A percentile compares a stretch with the other conserved stretches of the same genome.
Conservation (phyloP, 345 rosid species). For the Hibiscus mutabilis region DNA sequence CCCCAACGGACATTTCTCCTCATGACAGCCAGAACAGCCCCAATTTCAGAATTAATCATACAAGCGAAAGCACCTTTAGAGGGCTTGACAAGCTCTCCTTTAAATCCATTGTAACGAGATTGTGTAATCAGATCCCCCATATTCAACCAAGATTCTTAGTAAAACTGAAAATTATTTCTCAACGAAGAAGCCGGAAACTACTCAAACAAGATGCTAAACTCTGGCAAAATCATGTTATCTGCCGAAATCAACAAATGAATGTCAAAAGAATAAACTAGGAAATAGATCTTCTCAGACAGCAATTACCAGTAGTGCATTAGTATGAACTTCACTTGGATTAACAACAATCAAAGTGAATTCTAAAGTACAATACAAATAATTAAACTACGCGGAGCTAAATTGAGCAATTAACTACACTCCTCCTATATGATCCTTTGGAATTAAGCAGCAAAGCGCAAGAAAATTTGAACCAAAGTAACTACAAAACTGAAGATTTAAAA, state of each 20-base stretch:
- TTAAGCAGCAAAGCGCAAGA: not conserved
- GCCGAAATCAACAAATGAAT: conserved; percentile 2
- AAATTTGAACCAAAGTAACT: not conserved
- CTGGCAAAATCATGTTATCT: not conserved
- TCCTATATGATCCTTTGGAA: not conserved
- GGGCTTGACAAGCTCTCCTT: conserved; percentile 27
- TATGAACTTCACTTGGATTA: conserved; percentile 1
- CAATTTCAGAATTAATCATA: conserved; percentile 63
- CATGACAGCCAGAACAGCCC: conserved; percentile 74
- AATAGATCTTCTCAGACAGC: not conserved
- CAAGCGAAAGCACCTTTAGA: conserved; percentile 49
- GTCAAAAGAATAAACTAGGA: not conserved
- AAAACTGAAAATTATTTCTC: not conserved
- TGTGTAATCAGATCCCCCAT: conserved; percentile 45
- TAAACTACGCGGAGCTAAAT: not conserved
- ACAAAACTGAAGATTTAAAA: not conserved
- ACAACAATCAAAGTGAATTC: not conserved
- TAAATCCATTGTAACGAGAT: conserved; percentile 26
- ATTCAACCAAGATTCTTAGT: conserved; percentile 23
- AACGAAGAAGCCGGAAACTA: conserved; percentile 9
- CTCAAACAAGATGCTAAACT: not conserved
- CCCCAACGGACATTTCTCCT: conserved; percentile 79
- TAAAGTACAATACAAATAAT: not conserved
- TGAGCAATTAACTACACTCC: not conserved
- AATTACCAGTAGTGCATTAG: not conserved